phyloP scores from a whole-genome alignment of 2,329 filamentous ascomycete species.

The Penicillium hesseltinei region DNA sequence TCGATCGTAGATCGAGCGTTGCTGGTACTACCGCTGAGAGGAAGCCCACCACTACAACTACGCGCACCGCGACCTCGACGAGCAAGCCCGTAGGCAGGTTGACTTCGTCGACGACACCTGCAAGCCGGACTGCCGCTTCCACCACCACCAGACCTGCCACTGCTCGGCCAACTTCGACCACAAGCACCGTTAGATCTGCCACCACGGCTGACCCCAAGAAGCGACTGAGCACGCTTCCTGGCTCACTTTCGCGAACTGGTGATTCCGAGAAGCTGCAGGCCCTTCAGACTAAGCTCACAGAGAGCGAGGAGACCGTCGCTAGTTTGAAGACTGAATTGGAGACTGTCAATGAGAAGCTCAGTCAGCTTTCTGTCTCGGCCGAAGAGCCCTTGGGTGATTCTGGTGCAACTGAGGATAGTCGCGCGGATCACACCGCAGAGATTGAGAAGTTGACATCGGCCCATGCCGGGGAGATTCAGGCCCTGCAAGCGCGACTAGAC shows the following conservation, averaged over 20 bases:
- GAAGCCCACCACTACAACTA: constrained; percentile 25
- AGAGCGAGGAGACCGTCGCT: constrained; percentile 37
- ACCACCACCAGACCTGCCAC: constrained; percentile 19
- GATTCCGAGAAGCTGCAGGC: constrained; percentile 36
- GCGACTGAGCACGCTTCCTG: constrained; percentile 36
- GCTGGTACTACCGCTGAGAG: constrained; percentile 36
- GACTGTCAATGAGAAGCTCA: constrained; percentile 36
- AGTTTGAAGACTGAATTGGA: constrained; percentile 37
- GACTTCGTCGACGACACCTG: constrained; percentile 25
- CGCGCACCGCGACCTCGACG: constrained; percentile 26
- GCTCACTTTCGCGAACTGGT: constrained; percentile 28
- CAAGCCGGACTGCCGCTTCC: constrained; percentile 27
- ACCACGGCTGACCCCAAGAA: constrained; percentile 34
- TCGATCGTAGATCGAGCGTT: constrained; percentile 41
- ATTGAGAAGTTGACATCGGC: constrained; percentile 32
- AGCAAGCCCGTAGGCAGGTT: constrained; percentile 24
- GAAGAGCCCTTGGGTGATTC: constrained; percentile 25
- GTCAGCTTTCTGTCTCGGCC: constrained; percentile 29
- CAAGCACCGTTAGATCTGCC: constrained; percentile 21
- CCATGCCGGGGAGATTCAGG: constrained; percentile 35
- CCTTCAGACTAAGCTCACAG: constrained; percentile 37
- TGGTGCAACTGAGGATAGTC: constrained; percentile 25
- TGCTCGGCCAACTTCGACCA: constrained; percentile 26
- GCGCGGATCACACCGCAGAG: constrained; percentile 34
- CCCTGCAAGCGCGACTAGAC: constrained; percentile 33